Conservation (phyloP, 1,284 basidiomycete genomes). For the Moesziomyces antarcticus region DNA sequence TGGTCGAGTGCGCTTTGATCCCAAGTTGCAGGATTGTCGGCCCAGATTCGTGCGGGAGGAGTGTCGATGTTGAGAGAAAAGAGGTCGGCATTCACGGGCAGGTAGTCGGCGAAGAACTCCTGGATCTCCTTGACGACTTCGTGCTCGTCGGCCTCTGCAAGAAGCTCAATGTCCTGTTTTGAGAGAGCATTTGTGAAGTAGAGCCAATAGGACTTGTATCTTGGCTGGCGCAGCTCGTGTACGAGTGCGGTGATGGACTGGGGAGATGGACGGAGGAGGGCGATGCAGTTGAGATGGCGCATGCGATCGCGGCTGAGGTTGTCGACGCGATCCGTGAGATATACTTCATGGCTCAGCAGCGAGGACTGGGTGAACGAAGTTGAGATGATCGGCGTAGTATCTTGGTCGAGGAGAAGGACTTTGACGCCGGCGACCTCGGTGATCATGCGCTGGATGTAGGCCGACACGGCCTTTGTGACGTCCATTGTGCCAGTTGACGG, state of each 20-base stretch:
- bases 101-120: conserved; percentile 65
- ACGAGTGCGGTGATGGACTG: conserved; percentile 84
- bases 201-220: conserved; percentile 92
- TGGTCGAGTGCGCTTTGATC: conserved; percentile 80
- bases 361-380: conserved; percentile 93
- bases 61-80: conserved; percentile 78
- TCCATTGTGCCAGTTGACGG: conserved; percentile 75
- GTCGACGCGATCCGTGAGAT: conserved; percentile 96
- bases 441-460: conserved; percentile 90
- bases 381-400: conserved; percentile 97
- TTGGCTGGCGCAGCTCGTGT: conserved; percentile 79
- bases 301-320: conserved; percentile 75
- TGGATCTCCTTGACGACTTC: conserved; percentile 92
- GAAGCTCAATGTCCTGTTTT: conserved; percentile 88
- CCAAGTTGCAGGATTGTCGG: conserved; percentile 73
- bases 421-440: conserved; percentile 89
- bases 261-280: conserved; percentile 84
- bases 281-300: conserved; percentile 95
- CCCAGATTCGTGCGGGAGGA: conserved; percentile 74
- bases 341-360: conserved; percentile 94
- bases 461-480: conserved; percentile 91
- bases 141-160: conserved; percentile 94
- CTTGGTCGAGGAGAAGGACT: conserved; percentile 92
- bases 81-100: conserved; percentile 76
- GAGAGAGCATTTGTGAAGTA: conserved; percentile 89